Evolutionary conservation across 2,329 filamentous ascomycete species (phyloP), one percentile per base, ranked within the genome.

Genomic region (Didymosphaeria variabile): DNA sequence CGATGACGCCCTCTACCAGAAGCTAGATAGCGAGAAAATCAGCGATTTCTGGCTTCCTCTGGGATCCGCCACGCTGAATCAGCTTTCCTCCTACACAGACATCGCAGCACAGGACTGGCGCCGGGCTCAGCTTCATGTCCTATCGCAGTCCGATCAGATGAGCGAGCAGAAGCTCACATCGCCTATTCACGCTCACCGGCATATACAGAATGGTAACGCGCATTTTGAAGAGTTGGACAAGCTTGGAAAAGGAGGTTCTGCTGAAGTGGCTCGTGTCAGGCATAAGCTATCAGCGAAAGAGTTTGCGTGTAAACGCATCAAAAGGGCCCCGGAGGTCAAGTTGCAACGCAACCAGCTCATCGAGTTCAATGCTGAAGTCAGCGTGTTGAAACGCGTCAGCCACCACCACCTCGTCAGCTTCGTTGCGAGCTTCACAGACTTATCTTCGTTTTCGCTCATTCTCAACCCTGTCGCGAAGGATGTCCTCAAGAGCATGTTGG

Each of bases 391-490:
- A 45, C 61, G 62, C 17, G 57, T 68, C 49, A 55, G 47, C 34
- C 66, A 68, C 52, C 61, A 60, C 9, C 66, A 68, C 32, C 40
- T 65, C 23, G 64, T 68, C 29, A 63, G 47, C 46, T 63, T 65
- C 19, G 62, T 67, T 5, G 60, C 59, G 13, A 67, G 66, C 60
- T 67, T 62, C 42, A 65, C 64, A 13, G 66, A 68, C 32, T 55
- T 64, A 1, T 50, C 56, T 8, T 61, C 65, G 9, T 69, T 69
- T 53, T 64, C 63, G 8, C 63, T 69, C 42, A 68, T 65, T 50
- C 59, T 71, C n/a, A 61, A 60, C 13, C 69, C 47, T 60, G 66
- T 68, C 1, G 65, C 67, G 17, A 56, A 68, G 29, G 65, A 71
- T 19, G 59, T 74, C 15, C 49, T 74, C 8, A 67, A 60, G 49